phyloP scores from a whole-genome alignment of 140 eudicot species.

The Senecio squalidus region DNA sequence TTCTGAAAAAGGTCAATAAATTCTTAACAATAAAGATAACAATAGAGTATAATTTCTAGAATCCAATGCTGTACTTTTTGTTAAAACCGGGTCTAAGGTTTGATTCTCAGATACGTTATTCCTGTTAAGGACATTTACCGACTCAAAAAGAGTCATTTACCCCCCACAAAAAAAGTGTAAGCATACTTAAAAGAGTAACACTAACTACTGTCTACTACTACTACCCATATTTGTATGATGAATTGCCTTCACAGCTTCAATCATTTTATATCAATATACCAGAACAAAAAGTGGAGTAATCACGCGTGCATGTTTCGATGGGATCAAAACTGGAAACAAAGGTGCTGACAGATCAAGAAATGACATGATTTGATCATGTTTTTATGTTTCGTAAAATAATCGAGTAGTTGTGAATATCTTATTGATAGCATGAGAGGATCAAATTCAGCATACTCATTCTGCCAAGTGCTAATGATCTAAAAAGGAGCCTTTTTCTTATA shows the following conservation, averaged over 20 bases:
- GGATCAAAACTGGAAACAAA: slow-evolving; percentile 30
- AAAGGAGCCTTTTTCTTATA: slow-evolving; percentile 14
- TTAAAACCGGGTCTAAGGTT: no score
- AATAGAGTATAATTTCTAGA: slow-evolving; percentile 14
- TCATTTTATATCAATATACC: slow-evolving; percentile 22
- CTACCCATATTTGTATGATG: slow-evolving; percentile 22
- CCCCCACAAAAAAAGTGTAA: slow-evolving; percentile 17
- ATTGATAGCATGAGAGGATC: slow-evolving; percentile 7
- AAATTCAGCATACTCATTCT: slow-evolving; percentile 17
- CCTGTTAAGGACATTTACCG: no score
- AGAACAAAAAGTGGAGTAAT: slow-evolving; percentile 29
- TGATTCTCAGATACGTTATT: no score
- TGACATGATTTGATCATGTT: slow-evolving; percentile 27
- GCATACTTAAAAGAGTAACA: slow-evolving; percentile 19
- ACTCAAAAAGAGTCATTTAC: no score
- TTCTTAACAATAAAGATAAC: slow-evolving; percentile 31
- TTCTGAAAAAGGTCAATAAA: slow-evolving; percentile 37
- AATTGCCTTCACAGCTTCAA: slow-evolving; percentile 17
- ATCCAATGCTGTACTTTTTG: slow-evolving; percentile 24
- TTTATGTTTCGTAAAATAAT: slow-evolving; percentile 18
- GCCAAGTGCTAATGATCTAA: slow-evolving; percentile 14
- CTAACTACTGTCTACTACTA: slow-evolving; percentile 14
- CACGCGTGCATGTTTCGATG: slow-evolving; percentile 31
- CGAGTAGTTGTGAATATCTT: slow-evolving; percentile 12
- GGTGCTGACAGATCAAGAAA: slow-evolving; percentile 25